phyloP scores from a whole-genome alignment of 495 filamentous ascomycete genomes.

The Ramalina intermedia region DNA sequence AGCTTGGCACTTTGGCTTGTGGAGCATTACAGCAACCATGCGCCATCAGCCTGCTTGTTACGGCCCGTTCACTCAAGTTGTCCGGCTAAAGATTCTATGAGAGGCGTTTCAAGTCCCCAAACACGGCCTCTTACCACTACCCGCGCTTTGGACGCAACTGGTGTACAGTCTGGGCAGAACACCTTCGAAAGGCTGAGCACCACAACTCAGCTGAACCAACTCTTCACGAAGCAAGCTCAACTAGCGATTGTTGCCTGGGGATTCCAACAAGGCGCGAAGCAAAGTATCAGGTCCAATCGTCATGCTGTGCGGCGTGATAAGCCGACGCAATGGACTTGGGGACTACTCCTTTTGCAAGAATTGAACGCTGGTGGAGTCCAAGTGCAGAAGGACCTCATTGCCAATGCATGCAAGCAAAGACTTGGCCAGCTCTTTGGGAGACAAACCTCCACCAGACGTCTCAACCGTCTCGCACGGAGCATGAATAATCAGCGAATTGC shows the following conservation, averaged over 20 bases:
- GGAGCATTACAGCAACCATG: constrained; percentile 20
- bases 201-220: constrained; percentile 20
- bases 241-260: constrained; percentile 45
- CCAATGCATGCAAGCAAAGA: constrained; percentile 31
- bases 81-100: neutral
- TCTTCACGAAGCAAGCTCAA: constrained; percentile 34
- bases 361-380: constrained; percentile 31
- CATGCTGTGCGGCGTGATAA: neutral
- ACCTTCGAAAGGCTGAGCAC: neutral
- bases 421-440: constrained; percentile 36
- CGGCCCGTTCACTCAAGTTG: neutral
- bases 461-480: constrained; percentile 15
- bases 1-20: constrained; percentile 29
- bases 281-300: neutral
- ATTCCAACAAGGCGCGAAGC: constrained; percentile 29
- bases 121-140: neutral
- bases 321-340: constrained; percentile 28
- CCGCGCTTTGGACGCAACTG: too few relatives aligned
- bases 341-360: constrained; percentile 35
- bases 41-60: neutral
- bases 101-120: constrained; percentile 1
- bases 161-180: too few relatives aligned
- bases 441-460: constrained; percentile 14
- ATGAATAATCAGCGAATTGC: constrained; percentile 1
- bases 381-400: constrained; percentile 24